Percentiles rank a stretch among this genome's conserved stretches.
Conservation (phyloP, 306 rosid species). For the Psophocarpus tetragonolobus region DNA sequence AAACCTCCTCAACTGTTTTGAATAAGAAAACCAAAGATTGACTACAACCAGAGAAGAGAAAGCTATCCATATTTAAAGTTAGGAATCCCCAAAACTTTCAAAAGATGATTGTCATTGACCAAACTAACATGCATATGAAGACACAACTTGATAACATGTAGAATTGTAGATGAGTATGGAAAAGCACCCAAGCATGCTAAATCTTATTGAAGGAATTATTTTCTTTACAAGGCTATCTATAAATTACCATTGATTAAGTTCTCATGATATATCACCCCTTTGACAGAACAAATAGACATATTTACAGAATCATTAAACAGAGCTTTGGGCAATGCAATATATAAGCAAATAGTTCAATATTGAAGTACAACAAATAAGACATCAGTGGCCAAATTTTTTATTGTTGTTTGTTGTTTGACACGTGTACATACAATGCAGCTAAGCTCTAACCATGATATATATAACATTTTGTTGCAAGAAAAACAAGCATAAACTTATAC, state of each 20-base stretch:
- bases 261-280: constrained; percentile 21
- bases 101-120: constrained; percentile 26
- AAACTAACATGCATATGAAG: constrained; percentile 12
- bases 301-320: not conserved
- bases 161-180: constrained; percentile 16
- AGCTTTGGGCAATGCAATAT: constrained; percentile 11
- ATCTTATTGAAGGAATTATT: not conserved
- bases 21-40: constrained; percentile 12
- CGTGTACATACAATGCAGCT: constrained; percentile 13
- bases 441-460: constrained; percentile 2
- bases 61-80: constrained; percentile 18
- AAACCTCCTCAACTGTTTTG: constrained; percentile 35
- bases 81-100: constrained; percentile 6
- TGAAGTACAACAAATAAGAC: constrained; percentile 9
- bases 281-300: constrained; percentile 25
- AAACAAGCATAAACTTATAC: not conserved
- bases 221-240: not conserved
- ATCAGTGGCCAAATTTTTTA: not conserved
- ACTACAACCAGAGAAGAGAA: constrained; percentile 21
- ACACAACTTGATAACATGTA: constrained; percentile 6
- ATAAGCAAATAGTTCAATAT: constrained; percentile 2
- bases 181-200: constrained; percentile 1
- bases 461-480: not conserved
- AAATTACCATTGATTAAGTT: not conserved
- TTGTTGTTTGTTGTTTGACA: constrained; percentile 7